Percentiles rank a stretch among this genome's conserved stretches.
Conservation (phyloP, 768 basidiomycete species). For the Hericium erinaceus region DNA sequence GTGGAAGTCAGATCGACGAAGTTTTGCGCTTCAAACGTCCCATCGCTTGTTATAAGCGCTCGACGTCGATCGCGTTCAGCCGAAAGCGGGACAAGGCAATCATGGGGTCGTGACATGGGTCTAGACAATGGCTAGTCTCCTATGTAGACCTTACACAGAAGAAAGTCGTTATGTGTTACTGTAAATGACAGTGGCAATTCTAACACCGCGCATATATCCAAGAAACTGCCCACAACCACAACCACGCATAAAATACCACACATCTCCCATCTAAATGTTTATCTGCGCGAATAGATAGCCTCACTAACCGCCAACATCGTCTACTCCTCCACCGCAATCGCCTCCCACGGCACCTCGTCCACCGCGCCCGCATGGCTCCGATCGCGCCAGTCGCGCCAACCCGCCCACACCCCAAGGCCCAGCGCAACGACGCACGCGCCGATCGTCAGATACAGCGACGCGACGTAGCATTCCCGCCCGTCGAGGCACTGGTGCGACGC, state of each 20-base stretch:
- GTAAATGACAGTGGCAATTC: not conserved
- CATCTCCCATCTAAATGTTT: not conserved
- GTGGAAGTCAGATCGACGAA: no score
- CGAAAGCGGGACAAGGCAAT: no score
- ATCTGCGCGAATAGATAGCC: not conserved
- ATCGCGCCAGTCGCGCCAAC: constrained; percentile 15
- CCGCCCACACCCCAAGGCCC: constrained; percentile 16
- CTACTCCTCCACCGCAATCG: constrained; percentile 1
- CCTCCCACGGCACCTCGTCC: constrained; percentile 9
- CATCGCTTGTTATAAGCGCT: no score
- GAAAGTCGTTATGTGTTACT: no score
- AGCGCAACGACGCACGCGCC: constrained; percentile 16
- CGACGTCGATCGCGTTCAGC: no score
- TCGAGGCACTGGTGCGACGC: constrained; percentile 12
- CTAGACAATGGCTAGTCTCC: not conserved
- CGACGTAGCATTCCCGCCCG: constrained; percentile 18
- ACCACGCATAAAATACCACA: not conserved
- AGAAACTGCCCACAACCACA: not conserved
- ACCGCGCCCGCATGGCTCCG: not conserved
- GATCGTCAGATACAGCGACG: constrained; percentile 15
- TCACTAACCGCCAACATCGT: not conserved
- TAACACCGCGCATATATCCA: not conserved
- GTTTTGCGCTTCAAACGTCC: no score
- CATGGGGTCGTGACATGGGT: no score
- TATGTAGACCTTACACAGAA: no score